Percentiles rank a stretch among this genome's conserved stretches.
These are phyloP conservation scores for cucumber (Cucumis sativus) DNA, from an alignment of 306 rosid genomes.

Conservation along the genomic window Cucumber_9930_V3 NC_026661.2:20879501-20880000, in stretches of 20 bases:
- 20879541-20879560: background rate
- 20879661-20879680: conserved; percentile 97
- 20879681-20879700: conserved; percentile 87
- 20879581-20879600: conserved; percentile 44
- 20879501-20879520: too few relatives aligned
- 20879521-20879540: background rate
- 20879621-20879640: conserved; percentile 70
- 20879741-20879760: conserved; percentile 13
- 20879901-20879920: conserved; percentile 17
- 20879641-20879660: conserved; percentile 92
- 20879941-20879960: background rate
- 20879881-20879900: conserved; percentile 75
- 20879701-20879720: conserved; percentile 59
- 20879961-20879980: background rate
- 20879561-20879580: background rate
- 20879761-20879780: conserved; percentile 9
- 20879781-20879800: conserved; percentile 46
- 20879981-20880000: background rate
- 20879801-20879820: conserved; percentile 85
- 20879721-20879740: background rate
- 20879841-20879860: conserved; percentile 98
- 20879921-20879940: conserved; percentile 5
- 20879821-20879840: conserved; percentile 89
- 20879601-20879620: conserved; percentile 82
- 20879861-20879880: conserved; percentile 97